Conservation (phyloP, 495 filamentous ascomycete species). For the Rhizodiscina lignyota region DNA sequence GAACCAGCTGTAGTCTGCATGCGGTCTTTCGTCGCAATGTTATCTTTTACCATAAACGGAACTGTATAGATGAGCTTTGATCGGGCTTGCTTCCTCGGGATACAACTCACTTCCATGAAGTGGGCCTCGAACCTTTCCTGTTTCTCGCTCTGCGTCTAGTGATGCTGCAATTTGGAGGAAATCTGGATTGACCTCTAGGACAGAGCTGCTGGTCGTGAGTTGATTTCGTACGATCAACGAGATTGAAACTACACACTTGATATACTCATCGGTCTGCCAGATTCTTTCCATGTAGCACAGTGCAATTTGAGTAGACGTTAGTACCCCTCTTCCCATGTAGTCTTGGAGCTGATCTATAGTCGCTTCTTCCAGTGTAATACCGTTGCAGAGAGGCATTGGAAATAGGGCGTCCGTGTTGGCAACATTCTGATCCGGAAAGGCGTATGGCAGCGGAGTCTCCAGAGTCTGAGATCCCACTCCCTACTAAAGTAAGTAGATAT, state of each 20-base stretch:
- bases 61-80: too few relatives aligned
- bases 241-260: conserved; percentile 30
- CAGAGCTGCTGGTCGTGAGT: conserved; percentile 22
- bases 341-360: conserved; percentile 37
- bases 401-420: conserved; percentile 23
- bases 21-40: conserved; percentile 23
- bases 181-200: conserved; percentile 49
- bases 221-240: not conserved
- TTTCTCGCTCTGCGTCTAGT: conserved; percentile 40
- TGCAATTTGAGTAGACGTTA: conserved; percentile 33
- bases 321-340: conserved; percentile 21
- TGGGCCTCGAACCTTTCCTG: conserved; percentile 36
- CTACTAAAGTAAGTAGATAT: too few relatives aligned
- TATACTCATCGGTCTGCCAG: conserved; percentile 36
- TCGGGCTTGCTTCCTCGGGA: too few relatives aligned
- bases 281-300: conserved; percentile 36
- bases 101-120: conserved; percentile 60
- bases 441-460: conserved; percentile 21
- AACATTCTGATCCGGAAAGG: conserved; percentile 25
- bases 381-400: conserved; percentile 44
- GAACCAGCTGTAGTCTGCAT: conserved; percentile 27
- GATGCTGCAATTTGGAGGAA: conserved; percentile 35
- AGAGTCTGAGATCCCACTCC: too few relatives aligned
- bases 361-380: conserved; percentile 46
- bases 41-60: conserved; percentile 56